Evolutionary conservation across 2,329 filamentous ascomycete species (phyloP).

Genomic region (Podosphaera fusca): DNA sequence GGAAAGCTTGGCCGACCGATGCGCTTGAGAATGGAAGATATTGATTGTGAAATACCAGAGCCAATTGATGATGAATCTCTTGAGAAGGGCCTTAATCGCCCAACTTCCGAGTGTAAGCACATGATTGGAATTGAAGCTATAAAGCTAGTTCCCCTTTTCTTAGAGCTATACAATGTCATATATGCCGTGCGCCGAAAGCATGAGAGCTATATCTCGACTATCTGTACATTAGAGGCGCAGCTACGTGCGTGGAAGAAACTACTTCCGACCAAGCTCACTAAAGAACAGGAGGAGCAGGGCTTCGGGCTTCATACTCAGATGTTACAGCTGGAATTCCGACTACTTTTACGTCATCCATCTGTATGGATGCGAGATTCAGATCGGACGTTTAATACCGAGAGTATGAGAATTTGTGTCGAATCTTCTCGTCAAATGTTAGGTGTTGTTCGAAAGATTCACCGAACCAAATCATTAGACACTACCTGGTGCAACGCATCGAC

Average conservation of each 20-base stretch:
- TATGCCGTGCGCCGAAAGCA: slow-evolving; percentile 33
- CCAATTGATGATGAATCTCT: slow-evolving; percentile 47
- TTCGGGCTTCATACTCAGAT: slow-evolving; percentile 31
- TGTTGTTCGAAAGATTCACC: slow-evolving; percentile 33
- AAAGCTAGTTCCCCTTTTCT: slow-evolving; percentile 40
- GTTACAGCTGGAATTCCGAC: slow-evolving; percentile 31
- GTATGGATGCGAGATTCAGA: slow-evolving; percentile 29
- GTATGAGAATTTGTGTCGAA: slow-evolving; percentile 42
- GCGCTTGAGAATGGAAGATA: slow-evolving; percentile 48
- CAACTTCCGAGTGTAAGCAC: slow-evolving; percentile 37
- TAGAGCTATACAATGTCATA: slow-evolving; percentile 56
- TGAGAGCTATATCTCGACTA: slow-evolving; percentile 38
- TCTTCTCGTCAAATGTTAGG: slow-evolving; percentile 40
- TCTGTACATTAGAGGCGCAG: slow-evolving; percentile 42
- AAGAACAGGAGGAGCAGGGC: slow-evolving; percentile 23
- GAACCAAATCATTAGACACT: slow-evolving; percentile 46
- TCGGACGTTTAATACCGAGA: slow-evolving; percentile 31
- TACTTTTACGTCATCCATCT: slow-evolving; percentile 38
- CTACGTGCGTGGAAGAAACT: slow-evolving; percentile 38
- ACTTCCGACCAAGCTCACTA: slow-evolving; percentile 35
- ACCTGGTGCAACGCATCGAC: slow-evolving; percentile 57
- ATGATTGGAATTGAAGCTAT: slow-evolving; percentile 41
- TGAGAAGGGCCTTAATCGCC: slow-evolving; percentile 36
- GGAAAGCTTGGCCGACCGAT: slow-evolving; percentile 60
- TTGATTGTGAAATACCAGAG: slow-evolving; percentile 57